Evolutionary conservation across 345 rosid genomes (phyloP), one percentile per base, ranked within the genome.

Genomic region (Gossypioides kirkii): DNA sequence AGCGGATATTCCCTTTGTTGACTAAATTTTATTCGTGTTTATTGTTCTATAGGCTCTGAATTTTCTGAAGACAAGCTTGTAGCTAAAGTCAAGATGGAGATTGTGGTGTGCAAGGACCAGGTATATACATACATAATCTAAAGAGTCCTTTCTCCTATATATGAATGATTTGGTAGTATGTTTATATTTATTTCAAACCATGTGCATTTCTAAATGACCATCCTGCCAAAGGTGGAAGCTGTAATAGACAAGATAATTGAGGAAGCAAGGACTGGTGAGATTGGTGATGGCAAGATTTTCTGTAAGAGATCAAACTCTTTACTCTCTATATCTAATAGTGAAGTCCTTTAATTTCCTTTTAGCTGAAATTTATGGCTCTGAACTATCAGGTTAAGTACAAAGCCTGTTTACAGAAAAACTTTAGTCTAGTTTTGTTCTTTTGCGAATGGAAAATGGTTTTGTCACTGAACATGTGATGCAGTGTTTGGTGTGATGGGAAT

Each of bases 231-330:
- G 98, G 95, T 91, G 66, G 95, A 93, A 81, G 89, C 80, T n/a
- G 97, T 91, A 53, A 83, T 88, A 77, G 84, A 76, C 59, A 87
- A 86, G 60, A 86, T 93, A 64, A 84, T 89, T 25, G 88, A 86
- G 77, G 91, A 86, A 81, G 89, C 92, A 56, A 86, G 90, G 73
- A 91, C 92, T 0, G 96, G 97, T 75, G 96, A 93, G 85, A 90
- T 91, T 74, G 98, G 98, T 25, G 97, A 91, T 50, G 94, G 94
- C 78, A 94, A 94, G 80, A 91, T 94, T 74, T 94, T 94, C 25
- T 55, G 88, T 88, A 83, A 77, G 86, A 18, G 41, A 46, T 72
- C 12, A 11, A 25, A 50, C 17, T 41, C 61, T 63, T 9, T 9
- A 10, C 28, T 45, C 71, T 55, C 8, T 8, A 45, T 17, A 1